Base-by-base conservation (phyloP, 2,329 filamentous ascomycete species). In the Calycina herbarum region DNA sequence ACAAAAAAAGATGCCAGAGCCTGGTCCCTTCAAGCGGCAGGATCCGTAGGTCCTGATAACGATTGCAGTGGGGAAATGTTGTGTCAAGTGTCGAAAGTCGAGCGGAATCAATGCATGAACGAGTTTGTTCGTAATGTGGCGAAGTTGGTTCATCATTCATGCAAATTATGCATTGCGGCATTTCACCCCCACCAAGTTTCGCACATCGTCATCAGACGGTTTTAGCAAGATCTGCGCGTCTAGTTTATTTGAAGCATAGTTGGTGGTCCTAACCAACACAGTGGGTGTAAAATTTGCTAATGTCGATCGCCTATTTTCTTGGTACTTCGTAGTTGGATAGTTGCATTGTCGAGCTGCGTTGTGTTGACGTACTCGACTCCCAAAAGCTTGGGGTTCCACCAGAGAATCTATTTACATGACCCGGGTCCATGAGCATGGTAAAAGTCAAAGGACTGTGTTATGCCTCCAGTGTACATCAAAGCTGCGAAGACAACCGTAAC, bases 401-500 rank as follows among this genome's bases (percentile, higher is more conserved):
- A 51, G 6, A 24, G 17, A n/a, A 3, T 51, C 45, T 51, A 51
- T 51, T 24, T 24, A 24, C 27, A 29, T 33, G 54, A 31, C 33
- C 15, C 54, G 11, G 27, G 15, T 57, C 27, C 42, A 59, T 59
- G 17, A 24, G 38, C 56, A 63, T 63, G 54, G 27, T 10, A 38
- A 59, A 63, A 77, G 63, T 79, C 74, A 66, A 79, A 80, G 27
- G 77, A 76, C 67, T 72, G 72, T 33, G 79, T 48, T 40, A 81
- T 73, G 10, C 76, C 79, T 58, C 72, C 69, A 20, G 75, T 74
- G 60, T 78, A 78, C 3, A 76, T 72, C 17, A 81, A 64, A 0
- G 77, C 78, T 2, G 80, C 82, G 11, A 78, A 71, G 20, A 83
- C 71, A 15, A 83, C 81, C 66, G 79, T 75, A 1, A 82, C 67